Percentiles rank a stretch among this genome's conserved stretches.
phyloP scores from a whole-genome alignment of 2,329 filamentous ascomycete genomes.

The Colletotrichum liaoningense region DNA sequence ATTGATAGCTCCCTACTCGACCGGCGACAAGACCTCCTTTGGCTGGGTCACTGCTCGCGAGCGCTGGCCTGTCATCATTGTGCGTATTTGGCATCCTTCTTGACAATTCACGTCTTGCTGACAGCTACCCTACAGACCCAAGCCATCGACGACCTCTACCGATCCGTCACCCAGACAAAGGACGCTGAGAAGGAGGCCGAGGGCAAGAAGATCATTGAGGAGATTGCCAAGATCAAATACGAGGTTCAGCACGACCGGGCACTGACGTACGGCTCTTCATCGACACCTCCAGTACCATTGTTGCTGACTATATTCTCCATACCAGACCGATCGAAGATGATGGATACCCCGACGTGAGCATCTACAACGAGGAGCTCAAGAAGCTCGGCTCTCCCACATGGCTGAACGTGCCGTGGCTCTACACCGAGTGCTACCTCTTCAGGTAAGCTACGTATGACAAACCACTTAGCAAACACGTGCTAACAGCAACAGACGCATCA shows the following conservation, averaged over 20 bases:
- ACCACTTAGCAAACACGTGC: background rate
- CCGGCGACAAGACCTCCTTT: conserved; percentile 86
- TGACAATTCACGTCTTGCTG: conserved; percentile 25
- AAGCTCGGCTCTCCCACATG: conserved; percentile 80
- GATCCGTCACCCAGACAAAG: conserved; percentile 69
- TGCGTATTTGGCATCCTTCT: conserved; percentile 52
- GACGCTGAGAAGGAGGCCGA: conserved; percentile 77
- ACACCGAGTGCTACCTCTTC: conserved; percentile 93
- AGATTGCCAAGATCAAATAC: conserved; percentile 88
- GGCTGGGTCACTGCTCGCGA: conserved; percentile 86
- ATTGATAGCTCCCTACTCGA: conserved; percentile 77
- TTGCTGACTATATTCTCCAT: conserved; percentile 20
- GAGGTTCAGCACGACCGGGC: conserved; percentile 90
- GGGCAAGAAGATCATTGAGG: conserved; percentile 86
- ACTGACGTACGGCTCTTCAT: conserved; percentile 70
- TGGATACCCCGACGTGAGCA: conserved; percentile 77
- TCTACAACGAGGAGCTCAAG: conserved; percentile 89
- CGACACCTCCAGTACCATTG: background rate
- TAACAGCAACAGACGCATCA: conserved; percentile 70
- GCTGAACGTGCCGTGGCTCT: conserved; percentile 91
- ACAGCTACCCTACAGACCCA: conserved; percentile 72
- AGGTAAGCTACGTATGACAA: conserved; percentile 63
- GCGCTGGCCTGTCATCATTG: conserved; percentile 94
- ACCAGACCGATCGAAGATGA: conserved; percentile 80
- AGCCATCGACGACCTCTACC: conserved; percentile 94